Conservation (phyloP, 768 basidiomycete species). For the Tylopilus plumbeoviolaceoides region DNA sequence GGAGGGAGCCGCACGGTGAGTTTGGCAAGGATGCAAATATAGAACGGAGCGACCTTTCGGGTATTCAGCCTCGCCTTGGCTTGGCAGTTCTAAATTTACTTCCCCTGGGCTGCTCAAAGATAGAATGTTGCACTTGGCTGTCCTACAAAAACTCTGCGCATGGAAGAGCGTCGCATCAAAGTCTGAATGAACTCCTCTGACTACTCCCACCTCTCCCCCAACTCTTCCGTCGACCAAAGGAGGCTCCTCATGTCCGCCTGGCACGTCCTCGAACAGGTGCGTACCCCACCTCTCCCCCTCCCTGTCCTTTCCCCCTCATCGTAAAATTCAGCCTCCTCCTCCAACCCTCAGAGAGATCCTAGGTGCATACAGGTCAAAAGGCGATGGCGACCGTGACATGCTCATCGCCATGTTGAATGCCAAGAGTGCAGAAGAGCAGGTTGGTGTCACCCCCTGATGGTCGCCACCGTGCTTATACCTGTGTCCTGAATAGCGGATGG, state of each 20-base stretch:
- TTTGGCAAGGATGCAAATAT: constrained; percentile 15
- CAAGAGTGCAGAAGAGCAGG: constrained; percentile 92
- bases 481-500: constrained; percentile 50
- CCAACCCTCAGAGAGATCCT: constrained; percentile 85
- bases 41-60: constrained; percentile 23
- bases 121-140: constrained; percentile 44
- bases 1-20: not conserved
- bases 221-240: constrained; percentile 21
- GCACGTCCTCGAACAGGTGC: constrained; percentile 46
- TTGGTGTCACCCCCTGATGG: constrained; percentile 31
- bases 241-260: constrained; percentile 42
- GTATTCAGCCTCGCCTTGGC: constrained; percentile 35
- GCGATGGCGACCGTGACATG: constrained; percentile 91
- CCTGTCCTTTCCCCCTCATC: constrained; percentile 1
- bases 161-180: constrained; percentile 13
- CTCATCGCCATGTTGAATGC: constrained; percentile 87
- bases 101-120: constrained; percentile 37
- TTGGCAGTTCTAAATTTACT: constrained; percentile 45
- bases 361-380: constrained; percentile 76
- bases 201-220: constrained; percentile 12
- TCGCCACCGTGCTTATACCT: constrained; percentile 6
- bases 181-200: constrained; percentile 27
- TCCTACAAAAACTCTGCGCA: constrained; percentile 36
- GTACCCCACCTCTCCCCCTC: not conserved
- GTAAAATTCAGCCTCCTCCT: constrained; percentile 55